Conservation (phyloP, 2,329 filamentous ascomycete species). For the Colletotrichum chlorophyti region DNA sequence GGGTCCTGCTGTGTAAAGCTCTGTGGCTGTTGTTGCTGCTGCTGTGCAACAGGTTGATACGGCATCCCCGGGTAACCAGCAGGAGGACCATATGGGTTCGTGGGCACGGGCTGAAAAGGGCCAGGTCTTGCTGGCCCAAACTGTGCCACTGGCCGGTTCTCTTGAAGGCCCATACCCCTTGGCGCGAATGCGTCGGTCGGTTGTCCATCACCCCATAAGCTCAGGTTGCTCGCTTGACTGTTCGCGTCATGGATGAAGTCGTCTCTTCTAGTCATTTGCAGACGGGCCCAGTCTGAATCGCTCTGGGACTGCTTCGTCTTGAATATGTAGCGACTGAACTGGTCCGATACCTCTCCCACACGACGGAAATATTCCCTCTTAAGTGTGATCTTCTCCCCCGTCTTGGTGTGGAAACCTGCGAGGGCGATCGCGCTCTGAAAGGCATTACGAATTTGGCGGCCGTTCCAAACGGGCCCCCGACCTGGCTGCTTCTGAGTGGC, state of each 20-base stretch:
- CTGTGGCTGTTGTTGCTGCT: background rate
- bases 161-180: background rate
- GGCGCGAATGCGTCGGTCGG: too few species aligned
- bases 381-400: fast-evolving
- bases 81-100: background rate
- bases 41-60: background rate
- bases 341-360: background rate
- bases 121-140: background rate
- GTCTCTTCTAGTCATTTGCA: background rate
- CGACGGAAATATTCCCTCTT: background rate
- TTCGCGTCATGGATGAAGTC: fast-evolving
- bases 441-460: background rate
- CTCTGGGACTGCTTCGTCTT: background rate
- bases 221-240: background rate
- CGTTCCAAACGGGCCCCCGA: background rate
- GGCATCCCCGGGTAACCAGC: background rate
- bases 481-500: background rate
- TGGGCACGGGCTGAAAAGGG: background rate
- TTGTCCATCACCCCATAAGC: background rate
- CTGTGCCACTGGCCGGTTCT: background rate
- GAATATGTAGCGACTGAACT: background rate
- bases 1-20: too few species aligned
- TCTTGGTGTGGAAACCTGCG: background rate
- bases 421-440: background rate
- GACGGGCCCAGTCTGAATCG: background rate